These are phyloP conservation scores for Seiridium unicorne DNA, from an alignment of 2,329 filamentous ascomycete genomes.

Conservation along the genomic window DNA sequence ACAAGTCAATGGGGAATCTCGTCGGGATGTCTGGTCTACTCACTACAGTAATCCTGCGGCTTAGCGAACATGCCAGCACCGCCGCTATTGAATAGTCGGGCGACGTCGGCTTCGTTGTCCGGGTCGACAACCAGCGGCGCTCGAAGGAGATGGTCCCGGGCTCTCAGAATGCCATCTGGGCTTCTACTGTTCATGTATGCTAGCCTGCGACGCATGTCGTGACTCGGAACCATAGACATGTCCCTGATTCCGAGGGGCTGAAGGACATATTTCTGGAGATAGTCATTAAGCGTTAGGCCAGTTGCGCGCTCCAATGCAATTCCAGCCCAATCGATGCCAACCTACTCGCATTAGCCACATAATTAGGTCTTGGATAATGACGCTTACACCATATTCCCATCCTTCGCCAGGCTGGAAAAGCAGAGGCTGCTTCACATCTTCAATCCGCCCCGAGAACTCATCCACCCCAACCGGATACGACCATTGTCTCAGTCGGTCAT, in stretches of 20 bases:
- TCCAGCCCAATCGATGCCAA: conserved; percentile 52
- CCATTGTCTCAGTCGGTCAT: conserved; percentile 45
- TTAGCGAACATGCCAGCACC: conserved; percentile 61
- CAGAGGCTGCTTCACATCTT: conserved; percentile 52
- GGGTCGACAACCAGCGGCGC: conserved; percentile 25
- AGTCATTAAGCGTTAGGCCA: conserved; percentile 43
- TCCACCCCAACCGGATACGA: conserved; percentile 49
- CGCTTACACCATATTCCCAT: conserved; percentile 57
- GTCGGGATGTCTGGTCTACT: too few species aligned
- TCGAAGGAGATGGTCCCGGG: conserved; percentile 48
- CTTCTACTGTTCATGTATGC: conserved; percentile 56
- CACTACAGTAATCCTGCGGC: conserved; percentile 51
- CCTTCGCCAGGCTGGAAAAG: conserved; percentile 61
- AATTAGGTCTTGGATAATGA: too few species aligned
- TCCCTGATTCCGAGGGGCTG: conserved; percentile 45
- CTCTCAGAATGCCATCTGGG: conserved; percentile 36
- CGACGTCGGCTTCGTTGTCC: conserved; percentile 39
- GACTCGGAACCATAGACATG: conserved; percentile 55
- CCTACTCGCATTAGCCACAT: too few species aligned
- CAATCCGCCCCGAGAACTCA: conserved; percentile 54
- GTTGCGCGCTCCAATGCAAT: conserved; percentile 44
- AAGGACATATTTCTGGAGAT: conserved; percentile 46
- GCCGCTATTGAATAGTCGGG: conserved; percentile 52
- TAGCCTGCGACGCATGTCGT: conserved; percentile 51
- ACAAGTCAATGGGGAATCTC: too few species aligned